Percentiles rank a stretch among this genome's conserved stretches.
These are phyloP conservation scores for Podila minutissima DNA, from an alignment of 192 early-diverging fungal genomes.

Conservation along the genomic window DNA sequence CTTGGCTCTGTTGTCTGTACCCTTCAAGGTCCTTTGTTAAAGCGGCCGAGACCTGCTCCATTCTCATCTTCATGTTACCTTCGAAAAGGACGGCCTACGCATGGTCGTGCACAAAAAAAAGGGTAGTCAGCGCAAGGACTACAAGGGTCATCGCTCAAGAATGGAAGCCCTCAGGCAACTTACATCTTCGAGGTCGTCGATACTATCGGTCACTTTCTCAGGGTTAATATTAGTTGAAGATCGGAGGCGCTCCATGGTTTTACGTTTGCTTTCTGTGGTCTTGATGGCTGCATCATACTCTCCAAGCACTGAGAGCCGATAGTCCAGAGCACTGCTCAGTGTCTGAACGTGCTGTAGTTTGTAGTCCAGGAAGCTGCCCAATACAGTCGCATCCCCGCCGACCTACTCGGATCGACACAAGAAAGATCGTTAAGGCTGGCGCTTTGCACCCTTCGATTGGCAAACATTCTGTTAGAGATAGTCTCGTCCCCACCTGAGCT, in stretches of 20 bases:
- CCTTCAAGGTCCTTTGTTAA: conserved; percentile 47
- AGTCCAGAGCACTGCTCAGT: conserved; percentile 39
- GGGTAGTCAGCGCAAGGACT: background rate
- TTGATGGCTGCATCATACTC: conserved; percentile 53
- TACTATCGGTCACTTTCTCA: conserved; percentile 53
- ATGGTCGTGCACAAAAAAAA: background rate
- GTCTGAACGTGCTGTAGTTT: conserved; percentile 53
- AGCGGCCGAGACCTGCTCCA: conserved; percentile 46
- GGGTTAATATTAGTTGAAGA: conserved; percentile 57
- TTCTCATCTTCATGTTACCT: conserved; percentile 52
- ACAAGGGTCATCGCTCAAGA: conserved; percentile 1
- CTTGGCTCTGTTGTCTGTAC: conserved; percentile 47
- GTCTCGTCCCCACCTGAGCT: conserved; percentile 24
- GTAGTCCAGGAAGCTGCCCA: conserved; percentile 44
- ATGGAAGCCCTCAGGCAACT: background rate
- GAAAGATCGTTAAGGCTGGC: background rate
- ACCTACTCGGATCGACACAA: conserved; percentile 5
- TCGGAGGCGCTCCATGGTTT: conserved; percentile 53
- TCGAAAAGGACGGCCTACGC: conserved; percentile 48
- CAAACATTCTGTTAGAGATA: too few relatives aligned
- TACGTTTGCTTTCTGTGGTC: conserved; percentile 51
- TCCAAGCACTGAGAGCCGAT: conserved; percentile 48
- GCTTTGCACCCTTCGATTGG: too few relatives aligned
- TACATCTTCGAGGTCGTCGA: conserved; percentile 57
- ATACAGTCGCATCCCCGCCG: conserved; percentile 45